Percentiles rank a stretch among this genome's conserved stretches.
Conservation (phyloP, 148 eudicot genomes). For the Camellia lanceoleosa region DNA sequence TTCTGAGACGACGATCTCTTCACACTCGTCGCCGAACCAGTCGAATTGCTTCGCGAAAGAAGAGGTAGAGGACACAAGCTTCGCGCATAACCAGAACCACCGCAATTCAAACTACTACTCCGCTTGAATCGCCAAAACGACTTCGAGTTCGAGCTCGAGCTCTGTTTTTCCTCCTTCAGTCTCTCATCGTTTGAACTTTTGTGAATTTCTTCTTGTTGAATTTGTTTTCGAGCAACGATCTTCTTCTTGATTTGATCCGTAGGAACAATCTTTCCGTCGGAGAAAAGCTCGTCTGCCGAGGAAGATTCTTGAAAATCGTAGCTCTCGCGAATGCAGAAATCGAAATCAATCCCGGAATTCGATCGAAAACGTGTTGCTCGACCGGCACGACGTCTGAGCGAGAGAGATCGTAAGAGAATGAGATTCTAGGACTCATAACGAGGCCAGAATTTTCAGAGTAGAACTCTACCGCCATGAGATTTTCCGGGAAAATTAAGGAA, state of each 20-base stretch:
- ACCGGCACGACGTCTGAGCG: slow-evolving; percentile 57
- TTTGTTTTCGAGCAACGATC: slow-evolving; percentile 7
- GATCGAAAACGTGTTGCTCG: slow-evolving; percentile 50
- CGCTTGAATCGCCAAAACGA: slow-evolving; percentile 84
- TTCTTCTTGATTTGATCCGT: slow-evolving; percentile 41
- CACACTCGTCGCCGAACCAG: slow-evolving; percentile 50
- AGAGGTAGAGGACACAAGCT: slow-evolving; percentile 73
- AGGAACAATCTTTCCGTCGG: slow-evolving; percentile 64
- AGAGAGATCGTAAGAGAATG: slow-evolving; percentile 78
- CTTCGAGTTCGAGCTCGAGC: slow-evolving; percentile 25
- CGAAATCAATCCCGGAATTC: slow-evolving; percentile 48
- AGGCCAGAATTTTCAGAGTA: slow-evolving; percentile 51
- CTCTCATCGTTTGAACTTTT: not conserved
- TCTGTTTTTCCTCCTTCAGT: slow-evolving; percentile 15
- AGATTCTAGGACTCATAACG: slow-evolving; percentile 73
- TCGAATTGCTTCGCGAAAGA: slow-evolving; percentile 74
- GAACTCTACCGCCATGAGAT: slow-evolving; percentile 63
- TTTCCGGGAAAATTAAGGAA: slow-evolving; percentile 8
- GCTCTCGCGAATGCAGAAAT: slow-evolving; percentile 53
- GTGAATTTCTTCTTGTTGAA: slow-evolving; percentile 7
- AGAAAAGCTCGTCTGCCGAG: slow-evolving; percentile 85
- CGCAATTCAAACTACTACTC: slow-evolving; percentile 71
- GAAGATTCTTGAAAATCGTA: slow-evolving; percentile 41
- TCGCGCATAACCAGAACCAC: slow-evolving; percentile 46
- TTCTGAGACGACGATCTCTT: slow-evolving; percentile 7